These are phyloP conservation scores for Syncephalis fuscata DNA, from an alignment of 371 early-diverging fungal genomes.

Conservation along the genomic window DNA sequence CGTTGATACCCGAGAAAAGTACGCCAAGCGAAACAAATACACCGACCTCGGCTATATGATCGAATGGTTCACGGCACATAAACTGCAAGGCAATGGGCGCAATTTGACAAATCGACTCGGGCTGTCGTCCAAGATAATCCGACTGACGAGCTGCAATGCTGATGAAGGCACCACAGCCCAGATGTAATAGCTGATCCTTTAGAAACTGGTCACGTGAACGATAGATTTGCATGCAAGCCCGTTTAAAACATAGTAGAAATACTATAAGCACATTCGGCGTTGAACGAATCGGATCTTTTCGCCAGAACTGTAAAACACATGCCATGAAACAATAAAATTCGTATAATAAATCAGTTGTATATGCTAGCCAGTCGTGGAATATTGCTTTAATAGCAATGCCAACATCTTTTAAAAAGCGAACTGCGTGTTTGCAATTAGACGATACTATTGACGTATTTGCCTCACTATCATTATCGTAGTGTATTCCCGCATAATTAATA, in stretches of 20 bases:
- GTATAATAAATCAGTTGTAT: no score
- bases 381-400: no score
- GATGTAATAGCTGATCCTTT: constrained; percentile 27
- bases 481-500: no score
- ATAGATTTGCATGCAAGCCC: constrained; percentile 25
- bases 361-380: no score
- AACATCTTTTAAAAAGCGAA: neutral
- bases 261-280: constrained; percentile 16
- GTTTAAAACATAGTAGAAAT: constrained; percentile 16
- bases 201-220: constrained; percentile 20
- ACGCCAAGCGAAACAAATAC: constrained; percentile 1
- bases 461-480: neutral
- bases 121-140: constrained; percentile 2
- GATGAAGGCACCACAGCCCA: constrained; percentile 23
- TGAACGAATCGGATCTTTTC: constrained; percentile 6
- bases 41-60: constrained; percentile 2
- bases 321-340: neutral
- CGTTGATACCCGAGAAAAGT: constrained; percentile 5
- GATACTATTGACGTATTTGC: no score
- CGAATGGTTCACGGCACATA: constrained; percentile 1
- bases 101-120: constrained; percentile 3
- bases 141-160: constrained; percentile 5
- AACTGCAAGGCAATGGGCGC: neutral
- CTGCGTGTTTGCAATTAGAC: neutral
- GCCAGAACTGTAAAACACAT: no score